phyloP scores from a whole-genome alignment of 179 eudicot species.

The Beta lomatogona region DNA sequence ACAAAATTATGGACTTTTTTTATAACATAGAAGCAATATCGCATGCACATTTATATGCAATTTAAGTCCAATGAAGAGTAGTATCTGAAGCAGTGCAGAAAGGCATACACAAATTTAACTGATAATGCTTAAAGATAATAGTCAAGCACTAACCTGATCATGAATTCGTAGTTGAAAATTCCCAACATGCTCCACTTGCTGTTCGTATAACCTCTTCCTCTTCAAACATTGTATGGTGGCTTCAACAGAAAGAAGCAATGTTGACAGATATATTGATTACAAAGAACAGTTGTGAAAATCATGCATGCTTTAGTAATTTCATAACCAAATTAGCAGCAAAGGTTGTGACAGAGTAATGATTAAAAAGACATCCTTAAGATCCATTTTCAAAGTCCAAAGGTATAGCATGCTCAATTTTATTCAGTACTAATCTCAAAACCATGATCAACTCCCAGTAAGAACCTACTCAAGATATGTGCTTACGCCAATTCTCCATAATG shows the following conservation, averaged over 20 bases:
- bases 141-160: constrained; percentile 36
- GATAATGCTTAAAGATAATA: not conserved
- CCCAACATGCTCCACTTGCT: constrained; percentile 43
- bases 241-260: constrained; percentile 18
- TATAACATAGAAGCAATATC: too few relatives aligned
- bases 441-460: too few relatives aligned
- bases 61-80: not conserved
- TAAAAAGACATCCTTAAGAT: not conserved
- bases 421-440: too few relatives aligned
- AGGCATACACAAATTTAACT: not conserved
- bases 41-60: too few relatives aligned
- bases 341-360: too few relatives aligned
- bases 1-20: too few relatives aligned
- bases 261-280: not conserved
- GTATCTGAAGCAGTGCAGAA: not conserved
- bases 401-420: too few relatives aligned
- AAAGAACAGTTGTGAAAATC: not conserved
- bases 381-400: not conserved
- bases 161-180: constrained; percentile 39
- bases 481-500: too few relatives aligned
- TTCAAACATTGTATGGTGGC: constrained; percentile 43
- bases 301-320: not conserved
- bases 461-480: too few relatives aligned
- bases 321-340: too few relatives aligned
- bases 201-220: constrained; percentile 44